phyloP scores from a whole-genome alignment of 805 yeast genomes.

The Metschnikowia lachancei region DNA sequence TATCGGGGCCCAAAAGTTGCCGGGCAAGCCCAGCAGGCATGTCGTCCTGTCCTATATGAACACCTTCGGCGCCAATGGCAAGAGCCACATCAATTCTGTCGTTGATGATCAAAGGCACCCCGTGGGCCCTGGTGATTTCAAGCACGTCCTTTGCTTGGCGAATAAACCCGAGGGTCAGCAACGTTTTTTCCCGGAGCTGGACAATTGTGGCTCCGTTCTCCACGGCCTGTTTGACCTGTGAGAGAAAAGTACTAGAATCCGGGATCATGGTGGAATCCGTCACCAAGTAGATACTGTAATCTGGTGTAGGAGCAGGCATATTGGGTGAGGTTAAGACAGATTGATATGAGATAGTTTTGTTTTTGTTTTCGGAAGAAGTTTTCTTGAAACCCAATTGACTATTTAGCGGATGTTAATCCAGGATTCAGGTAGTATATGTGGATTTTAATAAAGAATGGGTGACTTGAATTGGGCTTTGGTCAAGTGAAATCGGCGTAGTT shows the following conservation, averaged over 20 bases:
- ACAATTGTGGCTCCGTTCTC: constrained; percentile 75
- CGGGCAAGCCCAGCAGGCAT: constrained; percentile 64
- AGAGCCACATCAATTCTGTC: constrained; percentile 87
- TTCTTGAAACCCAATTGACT: too few species aligned
- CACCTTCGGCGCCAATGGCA: constrained; percentile 87
- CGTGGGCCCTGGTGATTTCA: constrained; percentile 52
- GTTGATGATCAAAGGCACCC: constrained; percentile 78
- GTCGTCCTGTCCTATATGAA: constrained; percentile 92
- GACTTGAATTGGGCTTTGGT: too few species aligned
- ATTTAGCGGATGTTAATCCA: too few species aligned
- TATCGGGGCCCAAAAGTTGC: constrained; percentile 63
- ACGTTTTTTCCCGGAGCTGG: constrained; percentile 77
- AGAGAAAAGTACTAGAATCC: constrained; percentile 47
- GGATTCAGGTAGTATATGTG: too few species aligned
- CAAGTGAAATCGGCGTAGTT: not conserved
- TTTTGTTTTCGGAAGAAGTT: too few species aligned
- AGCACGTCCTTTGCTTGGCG: constrained; percentile 60
- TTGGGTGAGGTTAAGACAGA: too few species aligned
- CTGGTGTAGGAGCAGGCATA: constrained; percentile 3
- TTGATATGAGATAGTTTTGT: too few species aligned
- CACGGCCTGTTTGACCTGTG: constrained; percentile 63
- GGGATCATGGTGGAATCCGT: constrained; percentile 80
- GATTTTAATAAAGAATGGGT: too few species aligned
- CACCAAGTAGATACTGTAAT: constrained; percentile 60
- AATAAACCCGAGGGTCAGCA: constrained; percentile 67